phyloP scores from a whole-genome alignment of 768 basidiomycete species.

The Daedaleopsis nitida region DNA sequence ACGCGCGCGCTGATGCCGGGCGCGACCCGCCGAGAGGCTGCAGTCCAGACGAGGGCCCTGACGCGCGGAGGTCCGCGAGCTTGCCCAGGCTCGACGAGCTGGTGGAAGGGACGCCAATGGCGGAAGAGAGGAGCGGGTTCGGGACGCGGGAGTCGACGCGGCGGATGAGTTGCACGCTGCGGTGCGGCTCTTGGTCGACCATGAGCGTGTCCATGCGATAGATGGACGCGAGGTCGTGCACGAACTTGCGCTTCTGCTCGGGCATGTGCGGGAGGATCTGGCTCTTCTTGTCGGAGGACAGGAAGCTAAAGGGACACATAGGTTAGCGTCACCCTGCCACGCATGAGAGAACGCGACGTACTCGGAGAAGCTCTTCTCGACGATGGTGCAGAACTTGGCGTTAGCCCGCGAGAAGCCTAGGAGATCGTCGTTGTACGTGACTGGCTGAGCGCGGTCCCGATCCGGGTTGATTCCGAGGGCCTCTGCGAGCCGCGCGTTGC shows the following conservation, averaged over 20 bases:
- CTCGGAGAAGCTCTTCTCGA: slow-evolving; percentile 84
- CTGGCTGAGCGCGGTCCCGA: slow-evolving; percentile 38
- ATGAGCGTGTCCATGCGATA: slow-evolving; percentile 86
- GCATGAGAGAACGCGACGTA: slow-evolving; percentile 39
- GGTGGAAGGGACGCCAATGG: slow-evolving; percentile 31
- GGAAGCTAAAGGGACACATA: slow-evolving; percentile 50
- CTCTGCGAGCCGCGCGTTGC: slow-evolving; percentile 87
- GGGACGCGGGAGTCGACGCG: slow-evolving; percentile 85
- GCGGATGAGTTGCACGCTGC: slow-evolving; percentile 81
- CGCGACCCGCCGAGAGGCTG: slow-evolving; percentile 17
- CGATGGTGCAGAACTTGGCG: slow-evolving; percentile 64
- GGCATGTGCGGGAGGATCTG: slow-evolving; percentile 85
- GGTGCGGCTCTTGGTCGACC: slow-evolving; percentile 89
- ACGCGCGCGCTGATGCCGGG: slow-evolving; percentile 14
- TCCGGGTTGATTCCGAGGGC: slow-evolving; percentile 83
- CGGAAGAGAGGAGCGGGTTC: slow-evolving; percentile 62
- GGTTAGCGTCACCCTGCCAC: not conserved
- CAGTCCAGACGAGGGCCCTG: slow-evolving; percentile 26
- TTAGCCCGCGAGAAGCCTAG: slow-evolving; percentile 61
- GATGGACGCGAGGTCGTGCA: slow-evolving; percentile 71
- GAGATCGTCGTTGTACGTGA: slow-evolving; percentile 65
- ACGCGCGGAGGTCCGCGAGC: slow-evolving; percentile 54
- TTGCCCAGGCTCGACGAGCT: slow-evolving; percentile 53
- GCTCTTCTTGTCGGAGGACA: slow-evolving; percentile 62
- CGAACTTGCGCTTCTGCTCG: slow-evolving; percentile 78